phyloP scores from a whole-genome alignment of 257 asterid species.

The Capsicum pubescens region DNA sequence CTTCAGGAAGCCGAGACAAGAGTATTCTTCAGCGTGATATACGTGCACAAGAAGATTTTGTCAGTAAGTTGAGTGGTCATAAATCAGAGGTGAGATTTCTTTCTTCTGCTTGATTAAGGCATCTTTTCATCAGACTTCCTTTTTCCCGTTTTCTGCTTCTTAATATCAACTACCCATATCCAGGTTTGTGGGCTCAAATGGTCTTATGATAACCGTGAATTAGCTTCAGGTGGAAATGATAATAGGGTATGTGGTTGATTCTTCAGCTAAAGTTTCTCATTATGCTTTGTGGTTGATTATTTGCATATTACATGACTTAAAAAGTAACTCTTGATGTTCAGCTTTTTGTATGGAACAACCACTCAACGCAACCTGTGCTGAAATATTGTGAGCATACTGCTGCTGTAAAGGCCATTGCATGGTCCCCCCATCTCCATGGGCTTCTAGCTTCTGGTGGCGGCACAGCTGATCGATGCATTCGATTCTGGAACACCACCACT shows the following conservation, averaged over 20 bases:
- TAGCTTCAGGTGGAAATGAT: slow-evolving; percentile 99
- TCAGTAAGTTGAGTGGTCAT: slow-evolving; percentile 89
- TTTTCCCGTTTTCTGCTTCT: neutral
- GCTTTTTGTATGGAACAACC: slow-evolving; percentile 96
- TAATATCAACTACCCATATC: slow-evolving; percentile 26
- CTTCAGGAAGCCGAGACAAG: slow-evolving; percentile 97
- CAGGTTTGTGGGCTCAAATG: slow-evolving; percentile 99
- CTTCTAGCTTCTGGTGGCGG: slow-evolving; percentile 99
- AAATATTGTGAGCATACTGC: slow-evolving; percentile 96
- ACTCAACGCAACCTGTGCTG: slow-evolving; percentile 82
- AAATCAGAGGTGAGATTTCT: slow-evolving; percentile 81
- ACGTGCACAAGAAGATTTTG: slow-evolving; percentile 72
- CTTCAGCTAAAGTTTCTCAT: slow-evolving; percentile 4
- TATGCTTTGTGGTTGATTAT: slow-evolving; percentile 16
- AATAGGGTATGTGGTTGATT: slow-evolving; percentile 61
- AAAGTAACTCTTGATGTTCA: slow-evolving; percentile 36
- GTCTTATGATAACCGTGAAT: slow-evolving; percentile 91
- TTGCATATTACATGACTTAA: neutral
- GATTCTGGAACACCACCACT: slow-evolving; percentile 93
- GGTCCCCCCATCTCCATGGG: slow-evolving; percentile 99
- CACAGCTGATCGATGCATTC: slow-evolving; percentile 96
- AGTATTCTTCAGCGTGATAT: slow-evolving; percentile 88
- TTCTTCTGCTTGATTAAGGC: slow-evolving; percentile 22
- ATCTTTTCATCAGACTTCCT: slow-evolving; percentile 20
- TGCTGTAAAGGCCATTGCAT: slow-evolving; percentile 97